Percentiles rank a stretch among this genome's conserved stretches.
These are phyloP conservation scores for Aurinia saxatilis DNA, from an alignment of 345 rosid species.

Conservation along the genomic window DNA sequence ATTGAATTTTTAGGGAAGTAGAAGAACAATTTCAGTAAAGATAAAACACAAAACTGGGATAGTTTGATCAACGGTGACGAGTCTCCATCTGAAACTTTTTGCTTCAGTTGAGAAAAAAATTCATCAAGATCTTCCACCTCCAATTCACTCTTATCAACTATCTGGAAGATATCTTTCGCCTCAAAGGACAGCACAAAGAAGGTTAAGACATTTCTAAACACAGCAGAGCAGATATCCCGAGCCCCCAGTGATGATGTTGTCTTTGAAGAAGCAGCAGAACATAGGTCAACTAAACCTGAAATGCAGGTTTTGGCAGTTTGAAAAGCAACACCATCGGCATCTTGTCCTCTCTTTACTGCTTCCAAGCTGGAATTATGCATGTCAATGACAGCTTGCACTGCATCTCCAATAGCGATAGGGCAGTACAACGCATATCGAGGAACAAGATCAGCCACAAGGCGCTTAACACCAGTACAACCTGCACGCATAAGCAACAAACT, in stretches of 20 bases:
- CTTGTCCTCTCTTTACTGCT: constrained; percentile 48
- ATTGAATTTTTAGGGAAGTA: constrained; percentile 59
- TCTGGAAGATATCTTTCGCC: constrained; percentile 47
- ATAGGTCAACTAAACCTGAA: constrained; percentile 79
- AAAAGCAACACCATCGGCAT: constrained; percentile 65
- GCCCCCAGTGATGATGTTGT: constrained; percentile 45
- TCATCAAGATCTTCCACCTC: constrained; percentile 47
- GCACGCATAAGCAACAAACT: constrained; percentile 27
- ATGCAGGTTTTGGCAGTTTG: constrained; percentile 78
- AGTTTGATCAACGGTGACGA: constrained; percentile 46
- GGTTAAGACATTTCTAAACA: constrained; percentile 63
- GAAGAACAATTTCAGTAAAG: constrained; percentile 59
- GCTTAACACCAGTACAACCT: constrained; percentile 90
- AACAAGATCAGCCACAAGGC: constrained; percentile 76
- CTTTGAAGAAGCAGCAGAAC: constrained; percentile 53
- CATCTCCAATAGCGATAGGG: constrained; percentile 74
- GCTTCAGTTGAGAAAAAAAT: constrained; percentile 51
- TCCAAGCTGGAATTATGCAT: constrained; percentile 56
- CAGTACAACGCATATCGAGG: constrained; percentile 80
- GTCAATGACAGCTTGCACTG: constrained; percentile 52
- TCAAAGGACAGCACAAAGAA: constrained; percentile 56
- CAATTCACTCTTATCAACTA: constrained; percentile 44
- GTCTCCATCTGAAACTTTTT: constrained; percentile 50
- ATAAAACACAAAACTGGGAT: constrained; percentile 49
- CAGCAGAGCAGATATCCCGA: constrained; percentile 56